Evolutionary conservation across 495 filamentous ascomycete species (phyloP).

Genomic region (Aspergillus carlsbadensis): DNA sequence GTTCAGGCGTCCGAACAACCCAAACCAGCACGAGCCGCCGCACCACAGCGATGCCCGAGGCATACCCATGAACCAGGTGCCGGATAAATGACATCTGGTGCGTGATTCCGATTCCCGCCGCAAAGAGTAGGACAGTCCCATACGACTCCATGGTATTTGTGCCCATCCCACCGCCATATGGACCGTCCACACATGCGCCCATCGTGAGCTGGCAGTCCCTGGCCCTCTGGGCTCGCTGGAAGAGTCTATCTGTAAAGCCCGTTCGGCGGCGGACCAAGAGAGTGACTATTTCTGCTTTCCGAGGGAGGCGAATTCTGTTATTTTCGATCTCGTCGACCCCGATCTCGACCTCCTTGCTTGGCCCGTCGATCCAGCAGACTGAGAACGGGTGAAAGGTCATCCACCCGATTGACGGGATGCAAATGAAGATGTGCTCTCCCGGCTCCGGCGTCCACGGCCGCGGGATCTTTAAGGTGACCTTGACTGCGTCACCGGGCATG

Average conservation of each 20-base stretch:
- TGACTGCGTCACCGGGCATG: too few relatives aligned
- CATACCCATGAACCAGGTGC: too few relatives aligned
- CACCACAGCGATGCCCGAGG: too few relatives aligned
- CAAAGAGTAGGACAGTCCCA: slow-evolving; percentile 75
- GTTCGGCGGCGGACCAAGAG: slow-evolving; percentile 68
- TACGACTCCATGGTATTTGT: slow-evolving; percentile 57
- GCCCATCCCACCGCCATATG: slow-evolving; percentile 70
- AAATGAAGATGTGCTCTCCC: slow-evolving; percentile 69
- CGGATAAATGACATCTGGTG: too few relatives aligned
- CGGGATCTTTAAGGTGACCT: slow-evolving; percentile 49
- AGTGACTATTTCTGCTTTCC: slow-evolving; percentile 44
- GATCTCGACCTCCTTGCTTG: too few relatives aligned
- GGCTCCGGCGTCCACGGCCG: slow-evolving; percentile 68
- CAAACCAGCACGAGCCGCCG: too few relatives aligned
- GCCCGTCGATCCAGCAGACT: slow-evolving; percentile 36
- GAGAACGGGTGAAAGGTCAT: slow-evolving; percentile 51
- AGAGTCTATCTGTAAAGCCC: slow-evolving; percentile 66
- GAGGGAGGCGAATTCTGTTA: slow-evolving; percentile 61
- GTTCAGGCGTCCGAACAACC: too few relatives aligned
- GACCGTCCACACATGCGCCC: slow-evolving; percentile 60
- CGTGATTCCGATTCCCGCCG: slow-evolving; percentile 71
- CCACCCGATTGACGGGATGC: slow-evolving; percentile 64
- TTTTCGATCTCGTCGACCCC: too few relatives aligned
- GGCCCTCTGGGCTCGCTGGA: slow-evolving; percentile 50
- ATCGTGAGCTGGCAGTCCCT: slow-evolving; percentile 31